Evolutionary conservation across 2,329 filamentous ascomycete species (phyloP), one percentile per base, ranked within the genome.

Genomic region (Paecilomyces dactylethromorphus): DNA sequence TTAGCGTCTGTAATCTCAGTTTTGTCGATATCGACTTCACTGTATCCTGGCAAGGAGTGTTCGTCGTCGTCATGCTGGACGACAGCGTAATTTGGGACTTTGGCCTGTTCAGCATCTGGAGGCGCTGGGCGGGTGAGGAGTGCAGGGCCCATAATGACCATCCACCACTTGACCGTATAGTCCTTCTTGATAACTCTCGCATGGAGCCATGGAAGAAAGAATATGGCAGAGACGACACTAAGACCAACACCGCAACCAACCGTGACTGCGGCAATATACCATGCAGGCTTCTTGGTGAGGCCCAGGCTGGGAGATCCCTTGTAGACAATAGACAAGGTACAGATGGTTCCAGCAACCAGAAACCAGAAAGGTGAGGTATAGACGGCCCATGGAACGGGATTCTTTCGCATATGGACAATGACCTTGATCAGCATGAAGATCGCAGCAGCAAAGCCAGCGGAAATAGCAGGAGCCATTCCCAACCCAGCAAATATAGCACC

Each of bases 321-420:
- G 82, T 90, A 91, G 65, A 92, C 88, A 66, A 92, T 86, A 51
- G 87, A 90, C 4, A 92, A 80, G 0, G 88, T 89, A 76, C 88
- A 90, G 67, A 92, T 76, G 59, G 87, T 90, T 58, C 81, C 87
- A 58, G 89, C 87, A 60, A 92, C 83, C 58, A 91, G 84, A 81
- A 92, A 92, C 78, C 87, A 92, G 76, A 89, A 84, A 10, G 89
- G 89, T 1, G 87, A 86, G 56, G 83, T 87, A 76, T 81, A 91
- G 57, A 92, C 83, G 26, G 88, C 88, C 87, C 87, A 90, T 6
- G 80, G 82, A 2, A 90, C 80, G 5, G 89, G 88, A 73, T 90
- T 86, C 74, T 82, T 86, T 71, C 89, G 87, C 62, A 88, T 72
- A 70, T 89, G 88, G 3, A 92, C 88, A n/a, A 82, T 75, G 32